Percentiles rank a stretch among this genome's conserved stretches.
These are phyloP conservation scores for Polyrhizophydium stewartii DNA, from an alignment of 371 early-diverging fungal species.

Conservation along the genomic window DNA sequence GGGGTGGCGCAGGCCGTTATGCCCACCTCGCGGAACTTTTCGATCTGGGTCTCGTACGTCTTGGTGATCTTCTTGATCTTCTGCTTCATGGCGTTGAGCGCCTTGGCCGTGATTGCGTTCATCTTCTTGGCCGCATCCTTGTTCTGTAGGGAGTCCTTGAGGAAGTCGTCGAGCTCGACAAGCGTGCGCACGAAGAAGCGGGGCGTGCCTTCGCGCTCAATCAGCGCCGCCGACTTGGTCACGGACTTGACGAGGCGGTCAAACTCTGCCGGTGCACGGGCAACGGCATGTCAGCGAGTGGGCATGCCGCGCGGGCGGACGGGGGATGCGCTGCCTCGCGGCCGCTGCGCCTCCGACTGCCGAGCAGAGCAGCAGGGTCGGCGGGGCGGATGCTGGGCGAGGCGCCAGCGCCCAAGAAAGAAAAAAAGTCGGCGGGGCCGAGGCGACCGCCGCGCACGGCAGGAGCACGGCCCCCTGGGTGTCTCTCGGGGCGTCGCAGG, in stretches of 20 bases:
- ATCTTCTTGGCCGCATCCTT: slow-evolving; percentile 78
- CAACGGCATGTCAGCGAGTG: background rate
- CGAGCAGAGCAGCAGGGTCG: too few species aligned
- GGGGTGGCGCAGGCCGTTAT: background rate
- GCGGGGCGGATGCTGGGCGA: too few species aligned
- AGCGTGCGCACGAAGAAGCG: slow-evolving; percentile 76
- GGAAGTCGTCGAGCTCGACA: slow-evolving; percentile 71
- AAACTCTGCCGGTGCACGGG: slow-evolving; percentile 56
- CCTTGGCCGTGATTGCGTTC: slow-evolving; percentile 74
- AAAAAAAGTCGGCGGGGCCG: too few species aligned
- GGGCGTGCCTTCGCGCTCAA: slow-evolving; percentile 62
- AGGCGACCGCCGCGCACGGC: too few species aligned
- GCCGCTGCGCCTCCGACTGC: too few species aligned
- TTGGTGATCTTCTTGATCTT: slow-evolving; percentile 86
- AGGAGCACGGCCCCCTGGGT: too few species aligned
- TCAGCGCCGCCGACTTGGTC: slow-evolving; percentile 61
- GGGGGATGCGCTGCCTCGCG: too few species aligned
- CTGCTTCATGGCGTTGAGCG: slow-evolving; percentile 87
- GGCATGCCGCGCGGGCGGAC: too few species aligned
- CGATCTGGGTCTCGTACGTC: slow-evolving; percentile 65
- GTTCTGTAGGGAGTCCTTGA: slow-evolving; percentile 51
- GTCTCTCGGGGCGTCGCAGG: too few species aligned
- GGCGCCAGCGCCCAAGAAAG: too few species aligned
- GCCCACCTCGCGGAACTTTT: slow-evolving; percentile 62
- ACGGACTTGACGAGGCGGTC: slow-evolving; percentile 77